Conservation (phyloP, 164 flowering plant genomes). For the Taxillus chinensis region DNA sequence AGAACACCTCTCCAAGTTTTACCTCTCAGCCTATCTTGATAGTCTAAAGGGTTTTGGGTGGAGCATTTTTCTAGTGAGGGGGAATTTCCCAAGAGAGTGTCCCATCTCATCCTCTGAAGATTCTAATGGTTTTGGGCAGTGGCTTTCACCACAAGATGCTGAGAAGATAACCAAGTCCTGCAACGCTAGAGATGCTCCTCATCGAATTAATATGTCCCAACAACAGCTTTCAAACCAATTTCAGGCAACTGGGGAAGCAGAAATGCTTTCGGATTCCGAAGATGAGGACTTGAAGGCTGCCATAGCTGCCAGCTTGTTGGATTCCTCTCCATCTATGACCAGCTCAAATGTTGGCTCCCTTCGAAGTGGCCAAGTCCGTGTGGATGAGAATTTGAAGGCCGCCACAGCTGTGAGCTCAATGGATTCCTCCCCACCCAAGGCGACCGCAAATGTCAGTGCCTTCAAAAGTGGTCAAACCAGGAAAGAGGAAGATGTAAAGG, state of each 20-base stretch:
- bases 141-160: slow-evolving; percentile 89
- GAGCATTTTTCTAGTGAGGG: slow-evolving; percentile 90
- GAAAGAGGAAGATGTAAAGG: too few species aligned
- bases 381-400: neutral
- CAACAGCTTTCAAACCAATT: slow-evolving; percentile 17
- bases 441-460: neutral
- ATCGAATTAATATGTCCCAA: slow-evolving; percentile 5
- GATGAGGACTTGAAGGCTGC: slow-evolving; percentile 85
- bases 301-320: slow-evolving; percentile 80
- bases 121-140: slow-evolving; percentile 77
- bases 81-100: slow-evolving; percentile 83
- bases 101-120: slow-evolving; percentile 67
- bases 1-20: slow-evolving; percentile 88
- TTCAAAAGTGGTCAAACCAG: neutral
- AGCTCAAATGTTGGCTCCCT: slow-evolving; percentile 14
- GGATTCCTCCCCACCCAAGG: neutral
- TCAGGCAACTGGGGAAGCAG: slow-evolving; percentile 20
- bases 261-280: slow-evolving; percentile 38
- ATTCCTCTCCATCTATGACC: slow-evolving; percentile 23
- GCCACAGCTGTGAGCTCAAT: slow-evolving; percentile 2
- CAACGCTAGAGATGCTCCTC: slow-evolving; percentile 24
- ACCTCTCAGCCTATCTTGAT: slow-evolving; percentile 88
- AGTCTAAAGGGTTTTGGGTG: slow-evolving; percentile 75
- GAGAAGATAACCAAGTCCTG: slow-evolving; percentile 70
- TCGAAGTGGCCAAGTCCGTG: neutral